Conservation (phyloP, 2,329 filamentous ascomycete species). For the Chlorencoelia australis region DNA sequence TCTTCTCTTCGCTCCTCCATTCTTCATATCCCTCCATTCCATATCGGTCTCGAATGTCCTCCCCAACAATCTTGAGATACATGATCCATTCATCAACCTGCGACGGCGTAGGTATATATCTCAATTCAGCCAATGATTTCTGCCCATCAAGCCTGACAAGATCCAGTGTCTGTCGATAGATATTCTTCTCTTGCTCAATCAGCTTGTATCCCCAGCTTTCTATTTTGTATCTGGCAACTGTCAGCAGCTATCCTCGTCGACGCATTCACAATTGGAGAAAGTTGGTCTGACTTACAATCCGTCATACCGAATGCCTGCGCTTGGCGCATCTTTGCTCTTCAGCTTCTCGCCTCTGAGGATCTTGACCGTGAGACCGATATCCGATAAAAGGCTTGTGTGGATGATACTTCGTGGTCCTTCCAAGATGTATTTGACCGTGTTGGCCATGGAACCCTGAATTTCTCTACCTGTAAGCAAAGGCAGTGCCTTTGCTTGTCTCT, state of each 20-base stretch:
- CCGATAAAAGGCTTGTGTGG: constrained; percentile 37
- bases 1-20: constrained; percentile 96
- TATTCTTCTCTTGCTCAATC: constrained; percentile 29
- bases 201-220: constrained; percentile 37
- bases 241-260: constrained; percentile 1
- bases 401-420: constrained; percentile 37
- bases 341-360: constrained; percentile 43
- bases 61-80: constrained; percentile 36
- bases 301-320: constrained; percentile 45
- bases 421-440: constrained; percentile 34
- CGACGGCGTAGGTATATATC: constrained; percentile 40
- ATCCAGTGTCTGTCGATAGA: constrained; percentile 36
- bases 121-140: constrained; percentile 30
- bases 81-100: constrained; percentile 47
- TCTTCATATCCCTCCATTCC: constrained; percentile 73
- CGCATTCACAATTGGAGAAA: neutral
- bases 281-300: constrained; percentile 37
- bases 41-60: too few relatives aligned
- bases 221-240: constrained; percentile 32
- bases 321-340: constrained; percentile 41
- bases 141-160: constrained; percentile 37
- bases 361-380: constrained; percentile 39
- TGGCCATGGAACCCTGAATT: constrained; percentile 28
- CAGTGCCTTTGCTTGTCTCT: constrained; percentile 35
- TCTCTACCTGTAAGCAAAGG: constrained; percentile 43